Evolutionary conservation across 371 early-diverging fungal genomes (phyloP).

Genomic region (Mucor velutinosus): DNA sequence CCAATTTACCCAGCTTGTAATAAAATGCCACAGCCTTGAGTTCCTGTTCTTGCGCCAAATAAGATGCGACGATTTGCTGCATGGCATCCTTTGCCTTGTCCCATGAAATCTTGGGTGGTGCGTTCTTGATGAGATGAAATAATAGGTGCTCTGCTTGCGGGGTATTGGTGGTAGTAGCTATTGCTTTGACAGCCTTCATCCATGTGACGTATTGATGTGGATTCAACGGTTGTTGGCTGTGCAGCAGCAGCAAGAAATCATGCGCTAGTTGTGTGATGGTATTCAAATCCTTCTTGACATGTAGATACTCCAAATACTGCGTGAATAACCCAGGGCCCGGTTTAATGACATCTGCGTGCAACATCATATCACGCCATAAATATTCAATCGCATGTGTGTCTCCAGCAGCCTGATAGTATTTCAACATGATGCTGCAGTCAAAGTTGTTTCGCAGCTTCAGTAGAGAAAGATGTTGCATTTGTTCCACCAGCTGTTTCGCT

Average conservation of each 20-base stretch:
- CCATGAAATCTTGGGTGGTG: slow-evolving; percentile 15
- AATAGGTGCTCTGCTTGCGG: slow-evolving; percentile 15
- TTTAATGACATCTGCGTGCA: slow-evolving; percentile 28
- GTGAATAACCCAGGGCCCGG: slow-evolving; percentile 31
- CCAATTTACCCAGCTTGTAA: slow-evolving; percentile 24
- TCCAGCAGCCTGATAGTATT: slow-evolving; percentile 26
- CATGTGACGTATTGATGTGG: slow-evolving; percentile 19
- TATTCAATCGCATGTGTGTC: slow-evolving; percentile 41
- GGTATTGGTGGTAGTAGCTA: slow-evolving; percentile 1
- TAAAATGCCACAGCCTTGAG: slow-evolving; percentile 29
- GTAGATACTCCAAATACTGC: slow-evolving; percentile 32
- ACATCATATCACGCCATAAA: slow-evolving; percentile 40
- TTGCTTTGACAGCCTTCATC: slow-evolving; percentile 12
- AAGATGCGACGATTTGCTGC: slow-evolving; percentile 16
- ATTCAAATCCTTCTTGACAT: slow-evolving; percentile 1
- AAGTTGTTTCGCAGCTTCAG: slow-evolving; percentile 27
- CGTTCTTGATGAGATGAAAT: slow-evolving; percentile 14
- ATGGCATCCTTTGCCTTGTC: slow-evolving; percentile 16
- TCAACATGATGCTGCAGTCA: slow-evolving; percentile 37
- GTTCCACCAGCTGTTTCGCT: slow-evolving; percentile 25
- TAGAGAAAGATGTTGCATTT: slow-evolving; percentile 33
- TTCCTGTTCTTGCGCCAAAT: slow-evolving; percentile 25
- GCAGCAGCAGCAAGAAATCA: not conserved
- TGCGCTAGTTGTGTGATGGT: slow-evolving; percentile 3
- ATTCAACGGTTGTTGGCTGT: not conserved